Evolutionary conservation across 805 yeast species (phyloP), one percentile per base, ranked within the genome.

Genomic region (Teunomyces kruisii): DNA sequence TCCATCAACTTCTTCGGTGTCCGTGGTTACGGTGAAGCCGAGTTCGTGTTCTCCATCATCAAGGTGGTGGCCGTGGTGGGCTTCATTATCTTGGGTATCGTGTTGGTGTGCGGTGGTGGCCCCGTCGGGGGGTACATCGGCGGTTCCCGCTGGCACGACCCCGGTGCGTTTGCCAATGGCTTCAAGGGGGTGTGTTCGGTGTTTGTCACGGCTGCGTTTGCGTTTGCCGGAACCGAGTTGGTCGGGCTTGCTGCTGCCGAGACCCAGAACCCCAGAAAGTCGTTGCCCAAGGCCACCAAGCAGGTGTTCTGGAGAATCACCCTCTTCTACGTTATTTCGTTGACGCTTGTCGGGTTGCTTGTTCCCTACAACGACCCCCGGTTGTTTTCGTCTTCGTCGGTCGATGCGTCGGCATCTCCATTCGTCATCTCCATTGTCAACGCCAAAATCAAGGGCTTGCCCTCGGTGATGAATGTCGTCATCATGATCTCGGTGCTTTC

Each of bases 271-370:
- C 92, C 94, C 38, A 71, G 84, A 54, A 72, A 71, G 44, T 66
- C 86, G 2, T 74, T 86, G 44, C 94, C 92, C 30, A 74, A 76
- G 41, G 91, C 92, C 35, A 80, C 84, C 47, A 86, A 86, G 64
- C 91, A 87, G 67, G 88, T 86, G 3, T 85, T 88, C 67, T 86
- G 92, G 91, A 76, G 94, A 67, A 83, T 87, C 46, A 68, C 83
- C 12, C 62, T 85, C 53, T 86, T 87, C 60, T 88, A 88, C 68
- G 72, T 88, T 61, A 49, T 76, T 67, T 59, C 81, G 67, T 45
- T 71, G 76, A 53, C 78, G 73, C 54, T 72, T 45, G 65, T 72
- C 30, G 85, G 90, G 35, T 79, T 86, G 54, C 70, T 88, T 46
- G 92, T 88, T n/a, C 91, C 92, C 12, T 84, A 74, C 59, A 70